Base-by-base conservation (phyloP, 768 basidiomycete genomes). In the Boletellus ananas region DNA sequence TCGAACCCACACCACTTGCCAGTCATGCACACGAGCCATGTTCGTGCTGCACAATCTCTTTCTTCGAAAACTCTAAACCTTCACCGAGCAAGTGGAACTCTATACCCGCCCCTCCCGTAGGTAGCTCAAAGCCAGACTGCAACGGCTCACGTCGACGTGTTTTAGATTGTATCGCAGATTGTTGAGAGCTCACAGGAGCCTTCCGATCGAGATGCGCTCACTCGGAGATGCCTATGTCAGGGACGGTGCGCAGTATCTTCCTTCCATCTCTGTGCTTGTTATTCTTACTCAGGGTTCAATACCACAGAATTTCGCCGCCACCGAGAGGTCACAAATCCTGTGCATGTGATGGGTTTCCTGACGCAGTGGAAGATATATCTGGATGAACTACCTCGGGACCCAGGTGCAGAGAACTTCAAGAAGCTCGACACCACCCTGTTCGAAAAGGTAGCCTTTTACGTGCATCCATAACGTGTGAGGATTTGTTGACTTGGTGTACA, bases 301-400 rank as follows among this genome's bases (percentile, higher is more conserved):
- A 31, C 18, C 4, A 29, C n/a, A 91, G 95, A 99, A 69, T 98
- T 96, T 68, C 83, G 88, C 7, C 74, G 87, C 40, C 94, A 96
- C 56, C 81, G 74, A 58, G 73, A 79, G 20, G 80, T 84, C 11
- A 84, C 84, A 18, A 97, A 98, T 69, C 90, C 93, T 3, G 76
- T 85, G 8, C 84, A 97, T 65, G 83, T 97, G 54, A 95, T 98
- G 65, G 94, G 92, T 3, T 99, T 99, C 64, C 75, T 98, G 9
- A 86, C 87, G 3, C 90, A 97, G 61, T 99, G 95, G 95, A 96
- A 95, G 68, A 66, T 80, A 50, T 98, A 99, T 68, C 76, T 97
- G 49, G 91, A 95, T 58, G 70, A 80, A 52, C 65, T 87, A 31
- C 83, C 83, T 12, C 69, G 60, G 23, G 78, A 74, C 13, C 62